phyloP scores from a whole-genome alignment of 192 early-diverging fungal genomes.

The Coemansia asiatica region DNA sequence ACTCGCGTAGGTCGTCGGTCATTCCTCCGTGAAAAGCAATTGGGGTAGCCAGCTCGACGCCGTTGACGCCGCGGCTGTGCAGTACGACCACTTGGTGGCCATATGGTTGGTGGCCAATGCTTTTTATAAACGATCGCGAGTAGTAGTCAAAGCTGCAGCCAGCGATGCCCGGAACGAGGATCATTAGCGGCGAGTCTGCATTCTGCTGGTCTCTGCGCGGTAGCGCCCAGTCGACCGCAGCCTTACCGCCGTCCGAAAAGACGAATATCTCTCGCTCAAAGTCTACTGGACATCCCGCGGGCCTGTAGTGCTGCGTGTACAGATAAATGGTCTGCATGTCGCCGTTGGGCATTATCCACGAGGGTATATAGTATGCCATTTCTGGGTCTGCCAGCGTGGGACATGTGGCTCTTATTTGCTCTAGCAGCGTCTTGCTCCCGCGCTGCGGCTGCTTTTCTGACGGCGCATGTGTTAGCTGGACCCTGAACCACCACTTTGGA shows the following conservation, averaged over 20 bases:
- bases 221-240: slow-evolving; percentile 46
- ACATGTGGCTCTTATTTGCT: slow-evolving; percentile 46
- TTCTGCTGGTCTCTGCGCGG: slow-evolving; percentile 9
- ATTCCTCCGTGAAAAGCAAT: slow-evolving; percentile 79
- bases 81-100: slow-evolving; percentile 76
- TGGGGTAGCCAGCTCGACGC: slow-evolving; percentile 68
- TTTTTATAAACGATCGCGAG: slow-evolving; percentile 42
- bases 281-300: slow-evolving; percentile 37
- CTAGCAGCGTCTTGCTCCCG: slow-evolving; percentile 18
- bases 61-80: slow-evolving; percentile 87
- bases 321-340: slow-evolving; percentile 74
- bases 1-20: slow-evolving; percentile 73
- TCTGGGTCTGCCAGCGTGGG: slow-evolving; percentile 58
- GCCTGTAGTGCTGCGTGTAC: slow-evolving; percentile 53
- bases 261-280: slow-evolving; percentile 52
- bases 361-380: slow-evolving; percentile 64
- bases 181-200: slow-evolving; percentile 29
- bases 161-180: slow-evolving; percentile 45
- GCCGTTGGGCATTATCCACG: slow-evolving; percentile 69
- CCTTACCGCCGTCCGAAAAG: slow-evolving; percentile 50
- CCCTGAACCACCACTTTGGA: slow-evolving; percentile 40
- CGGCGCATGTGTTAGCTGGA: slow-evolving; percentile 41
- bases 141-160: slow-evolving; percentile 53
- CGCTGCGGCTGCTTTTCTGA: slow-evolving; percentile 44
- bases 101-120: slow-evolving; percentile 46